Percentiles rank a stretch among this genome's conserved stretches.
Evolutionary conservation across 139 green algal species (phyloP).

Genomic region (Coelastrella sp.): DNA sequence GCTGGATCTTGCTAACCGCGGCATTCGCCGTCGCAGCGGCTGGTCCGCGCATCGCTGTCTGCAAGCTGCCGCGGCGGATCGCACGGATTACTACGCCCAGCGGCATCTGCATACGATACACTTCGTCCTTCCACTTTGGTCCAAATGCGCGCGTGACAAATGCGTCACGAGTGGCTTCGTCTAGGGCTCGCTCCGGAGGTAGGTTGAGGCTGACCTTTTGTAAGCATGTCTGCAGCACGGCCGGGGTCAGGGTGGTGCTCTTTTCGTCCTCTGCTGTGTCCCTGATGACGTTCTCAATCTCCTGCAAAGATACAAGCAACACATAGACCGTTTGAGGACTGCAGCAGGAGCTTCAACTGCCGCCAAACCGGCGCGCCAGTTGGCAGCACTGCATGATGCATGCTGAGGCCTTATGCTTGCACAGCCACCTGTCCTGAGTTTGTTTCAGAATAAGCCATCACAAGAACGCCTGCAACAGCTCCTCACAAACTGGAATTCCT

Average conservation of each 20-base stretch:
- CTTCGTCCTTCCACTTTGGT: constrained; percentile 20
- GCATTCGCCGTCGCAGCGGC: not conserved
- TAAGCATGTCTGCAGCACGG: constrained; percentile 17
- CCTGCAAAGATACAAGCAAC: not conserved
- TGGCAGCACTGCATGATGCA: no score
- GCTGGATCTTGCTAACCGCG: constrained; percentile 2
- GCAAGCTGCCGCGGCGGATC: constrained; percentile 29
- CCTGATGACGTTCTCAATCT: constrained; percentile 42
- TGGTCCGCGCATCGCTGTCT: not conserved
- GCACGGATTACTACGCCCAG: not conserved
- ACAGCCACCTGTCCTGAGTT: no score
- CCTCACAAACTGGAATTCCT: no score
- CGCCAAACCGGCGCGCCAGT: no score
- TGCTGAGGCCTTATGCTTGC: no score
- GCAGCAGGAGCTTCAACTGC: no score
- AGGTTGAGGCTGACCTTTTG: not conserved
- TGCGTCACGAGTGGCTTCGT: not conserved
- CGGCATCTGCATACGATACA: not conserved
- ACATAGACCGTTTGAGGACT: no score
- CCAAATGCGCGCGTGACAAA: constrained; percentile 36
- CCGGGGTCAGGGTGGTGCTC: constrained; percentile 34
- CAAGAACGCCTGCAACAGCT: no score
- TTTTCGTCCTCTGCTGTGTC: constrained; percentile 45
- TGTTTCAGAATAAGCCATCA: no score
- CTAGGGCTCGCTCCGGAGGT: not conserved